Percentiles rank a stretch among this genome's conserved stretches.
Conservation (phyloP, 306 rosid species). For the Ormosia semicastrata region DNA sequence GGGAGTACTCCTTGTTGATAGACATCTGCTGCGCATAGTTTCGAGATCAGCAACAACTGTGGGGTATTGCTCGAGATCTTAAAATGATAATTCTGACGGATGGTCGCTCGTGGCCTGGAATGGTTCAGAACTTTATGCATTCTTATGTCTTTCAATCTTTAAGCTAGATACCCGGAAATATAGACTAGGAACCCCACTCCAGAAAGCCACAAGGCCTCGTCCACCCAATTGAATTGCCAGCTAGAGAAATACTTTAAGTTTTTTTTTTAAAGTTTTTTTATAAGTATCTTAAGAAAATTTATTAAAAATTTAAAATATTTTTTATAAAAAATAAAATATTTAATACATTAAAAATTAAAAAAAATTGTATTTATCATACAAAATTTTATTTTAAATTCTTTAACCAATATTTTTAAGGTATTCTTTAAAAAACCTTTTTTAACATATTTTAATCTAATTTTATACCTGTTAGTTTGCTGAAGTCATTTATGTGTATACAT, state of each 20-base stretch:
- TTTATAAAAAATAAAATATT: too few species aligned
- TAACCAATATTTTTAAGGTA: too few species aligned
- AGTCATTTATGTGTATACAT: neutral
- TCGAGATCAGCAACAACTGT: conserved; percentile 15
- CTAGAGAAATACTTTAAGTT: too few species aligned
- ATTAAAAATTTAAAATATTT: too few species aligned
- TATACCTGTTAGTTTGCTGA: neutral
- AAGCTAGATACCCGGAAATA: neutral
- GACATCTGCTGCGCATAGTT: conserved; percentile 3
- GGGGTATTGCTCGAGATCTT: neutral
- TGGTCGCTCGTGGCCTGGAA: neutral
- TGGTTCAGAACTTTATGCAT: neutral
- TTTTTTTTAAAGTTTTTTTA: too few species aligned
- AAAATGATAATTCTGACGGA: neutral
- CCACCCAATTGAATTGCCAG: too few species aligned
- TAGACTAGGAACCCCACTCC: neutral
- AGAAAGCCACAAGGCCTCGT: neutral
- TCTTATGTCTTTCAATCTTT: neutral
- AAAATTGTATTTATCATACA: too few species aligned
- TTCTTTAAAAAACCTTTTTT: too few species aligned
- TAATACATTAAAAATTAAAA: too few species aligned
- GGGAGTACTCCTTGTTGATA: conserved; percentile 9
- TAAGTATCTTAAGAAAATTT: too few species aligned
- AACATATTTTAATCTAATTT: too few species aligned
- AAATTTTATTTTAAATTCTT: too few species aligned